Evolutionary conservation across 2,329 filamentous ascomycete genomes (phyloP), one percentile per base, ranked within the genome.

Genomic region (Aspergillus oerlinghausenensis): DNA sequence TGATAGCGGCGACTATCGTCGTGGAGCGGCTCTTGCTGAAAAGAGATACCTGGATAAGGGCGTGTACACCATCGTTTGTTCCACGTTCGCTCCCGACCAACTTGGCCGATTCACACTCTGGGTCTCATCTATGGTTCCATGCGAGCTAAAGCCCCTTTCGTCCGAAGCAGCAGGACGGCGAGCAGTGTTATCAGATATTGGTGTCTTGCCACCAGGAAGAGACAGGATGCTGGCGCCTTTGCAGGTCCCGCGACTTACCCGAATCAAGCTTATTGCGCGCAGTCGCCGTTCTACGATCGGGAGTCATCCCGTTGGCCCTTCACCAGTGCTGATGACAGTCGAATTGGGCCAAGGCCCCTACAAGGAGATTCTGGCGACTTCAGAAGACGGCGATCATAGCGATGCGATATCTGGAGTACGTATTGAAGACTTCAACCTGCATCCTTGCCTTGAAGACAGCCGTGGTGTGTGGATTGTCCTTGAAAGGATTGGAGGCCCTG

Each of bases 1-100:
- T 23, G 88, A 90, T 55, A 95, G 90, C 35, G 90, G 90, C n/a
- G 91, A 96, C 63, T 97, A 99, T 73, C 86, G 89, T 50, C 86
- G 88, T 28, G 88, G 89, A 28, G 90, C 88, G 69, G 89, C 89
- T 3, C 79, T 92, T 32, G 86, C 88, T 2, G 84, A 89, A 60
- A 76, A 83, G 6, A 63, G 72, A 66, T 67, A 77, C 21, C 76
- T 96, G 19, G 84, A 86, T 42, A 77, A 84, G 0, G 93, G 93
- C 0, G 80, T 80, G 0, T 99, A 97, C 72, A 97, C 90, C 0
- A 81, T 96, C 55, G 88, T 97, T 6, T 93, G 89, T 70, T 96
- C 91, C 2, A 96, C 93, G 0, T 97, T 95, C 70, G 91, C 96
- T 60, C 82, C 88, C 0, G 88, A 88, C 8, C 90, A 95, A 67